Conservation (phyloP, 805 yeast genomes). For the Metschnikowia matae region DNA sequence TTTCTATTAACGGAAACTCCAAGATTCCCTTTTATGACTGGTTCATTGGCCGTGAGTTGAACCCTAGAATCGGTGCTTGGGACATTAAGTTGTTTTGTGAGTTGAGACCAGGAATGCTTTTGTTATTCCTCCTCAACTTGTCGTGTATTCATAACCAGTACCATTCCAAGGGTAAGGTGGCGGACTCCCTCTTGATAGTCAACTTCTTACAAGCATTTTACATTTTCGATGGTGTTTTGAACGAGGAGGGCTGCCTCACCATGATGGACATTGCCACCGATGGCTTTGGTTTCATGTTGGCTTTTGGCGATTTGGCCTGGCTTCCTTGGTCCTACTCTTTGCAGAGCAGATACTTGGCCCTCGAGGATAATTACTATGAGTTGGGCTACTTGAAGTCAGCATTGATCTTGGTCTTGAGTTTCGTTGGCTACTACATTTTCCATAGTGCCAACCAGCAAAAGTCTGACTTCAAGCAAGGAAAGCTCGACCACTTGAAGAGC, state of each 20-base stretch:
- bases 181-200: conserved; percentile 71
- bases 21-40: conserved; percentile 77
- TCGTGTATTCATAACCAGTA: conserved; percentile 83
- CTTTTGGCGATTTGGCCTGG: conserved; percentile 89
- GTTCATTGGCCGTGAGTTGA: conserved; percentile 95
- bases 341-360: conserved; percentile 77
- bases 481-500: conserved; percentile 57
- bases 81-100: conserved; percentile 93
- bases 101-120: conserved; percentile 86
- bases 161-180: conserved; percentile 50
- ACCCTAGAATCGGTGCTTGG: conserved; percentile 80
- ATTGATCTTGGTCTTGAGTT: conserved; percentile 46
- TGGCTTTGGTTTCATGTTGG: conserved; percentile 95
- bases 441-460: conserved; percentile 82
- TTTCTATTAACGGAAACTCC: conserved; percentile 85
- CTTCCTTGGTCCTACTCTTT: conserved; percentile 89
- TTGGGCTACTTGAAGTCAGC: conserved; percentile 43
- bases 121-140: conserved; percentile 77
- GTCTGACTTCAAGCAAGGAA: conserved; percentile 75
- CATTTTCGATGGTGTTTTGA: conserved; percentile 85
- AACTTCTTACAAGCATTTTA: conserved; percentile 72
- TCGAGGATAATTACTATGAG: conserved; percentile 47
- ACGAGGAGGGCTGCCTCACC: conserved; percentile 82
- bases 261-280: conserved; percentile 97
- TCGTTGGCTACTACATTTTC: conserved; percentile 76